These are phyloP conservation scores for Colletotrichum orbiculare DNA, from an alignment of 2,329 filamentous ascomycete species.

Conservation along the genomic window DNA sequence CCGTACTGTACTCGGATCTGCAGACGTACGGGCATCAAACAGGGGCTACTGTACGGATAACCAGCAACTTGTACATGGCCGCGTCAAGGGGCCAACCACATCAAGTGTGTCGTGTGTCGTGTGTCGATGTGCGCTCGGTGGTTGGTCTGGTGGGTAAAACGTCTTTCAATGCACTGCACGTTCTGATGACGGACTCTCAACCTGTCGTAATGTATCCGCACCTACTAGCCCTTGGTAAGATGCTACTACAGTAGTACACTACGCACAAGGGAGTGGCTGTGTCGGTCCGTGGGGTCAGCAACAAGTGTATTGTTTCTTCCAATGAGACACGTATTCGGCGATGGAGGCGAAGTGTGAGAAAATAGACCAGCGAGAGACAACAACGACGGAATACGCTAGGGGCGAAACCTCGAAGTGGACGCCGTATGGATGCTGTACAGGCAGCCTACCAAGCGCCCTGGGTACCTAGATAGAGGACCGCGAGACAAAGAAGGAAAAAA, in stretches of 20 bases:
- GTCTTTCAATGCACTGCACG: conserved; percentile 30
- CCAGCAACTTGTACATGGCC: too few relatives aligned
- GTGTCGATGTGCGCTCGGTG: conserved; percentile 26
- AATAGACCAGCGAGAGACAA: conserved; percentile 10
- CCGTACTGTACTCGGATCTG: conserved; percentile 21
- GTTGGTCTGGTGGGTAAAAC: conserved; percentile 21
- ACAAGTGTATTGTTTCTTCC: background rate
- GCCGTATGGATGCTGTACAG: too few relatives aligned
- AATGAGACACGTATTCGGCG: background rate
- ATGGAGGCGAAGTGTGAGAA: background rate
- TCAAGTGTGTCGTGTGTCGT: background rate
- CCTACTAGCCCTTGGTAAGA: too few relatives aligned
- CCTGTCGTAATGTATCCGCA: too few relatives aligned
- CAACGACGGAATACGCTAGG: background rate
- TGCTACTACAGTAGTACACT: background rate
- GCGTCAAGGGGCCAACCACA: too few relatives aligned
- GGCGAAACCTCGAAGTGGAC: too few relatives aligned
- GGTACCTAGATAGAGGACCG: too few relatives aligned
- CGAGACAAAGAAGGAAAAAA: too few relatives aligned
- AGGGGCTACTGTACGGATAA: background rate
- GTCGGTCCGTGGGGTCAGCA: conserved; percentile 24
- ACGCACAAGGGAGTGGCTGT: conserved; percentile 16
- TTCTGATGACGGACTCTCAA: conserved; percentile 30
- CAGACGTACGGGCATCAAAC: conserved; percentile 18
- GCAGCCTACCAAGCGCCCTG: background rate